Evolutionary conservation across 495 filamentous ascomycete genomes (phyloP).

Genomic region (Parmelia sp.): DNA sequence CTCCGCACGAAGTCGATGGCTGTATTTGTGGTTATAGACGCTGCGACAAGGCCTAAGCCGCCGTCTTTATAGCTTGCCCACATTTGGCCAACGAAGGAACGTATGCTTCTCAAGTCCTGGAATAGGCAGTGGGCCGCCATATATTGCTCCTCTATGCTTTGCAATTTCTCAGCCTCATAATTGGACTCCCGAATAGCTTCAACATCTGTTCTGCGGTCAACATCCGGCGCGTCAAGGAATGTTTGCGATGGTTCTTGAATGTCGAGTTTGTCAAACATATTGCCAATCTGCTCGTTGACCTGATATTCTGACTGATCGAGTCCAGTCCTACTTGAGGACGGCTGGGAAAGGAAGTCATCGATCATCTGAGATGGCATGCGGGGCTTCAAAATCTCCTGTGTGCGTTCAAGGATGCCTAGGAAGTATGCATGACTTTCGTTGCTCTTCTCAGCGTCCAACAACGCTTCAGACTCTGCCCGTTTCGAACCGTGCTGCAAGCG

Average conservation of each 20-base stretch:
- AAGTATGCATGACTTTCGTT: slow-evolving; percentile 35
- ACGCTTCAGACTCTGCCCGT: not conserved
- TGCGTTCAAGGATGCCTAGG: slow-evolving; percentile 31
- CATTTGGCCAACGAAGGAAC: slow-evolving; percentile 15
- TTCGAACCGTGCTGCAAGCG: slow-evolving; percentile 18
- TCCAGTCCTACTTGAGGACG: no score
- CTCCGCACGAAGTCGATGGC: slow-evolving; percentile 36
- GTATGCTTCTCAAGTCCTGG: slow-evolving; percentile 24
- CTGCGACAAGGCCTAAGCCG: slow-evolving; percentile 31
- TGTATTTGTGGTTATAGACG: slow-evolving; percentile 37
- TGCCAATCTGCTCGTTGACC: slow-evolving; percentile 19
- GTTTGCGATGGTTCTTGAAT: slow-evolving; percentile 36
- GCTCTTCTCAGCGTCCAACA: not conserved
- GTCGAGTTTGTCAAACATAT: slow-evolving; percentile 30
- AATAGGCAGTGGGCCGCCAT: slow-evolving; percentile 24
- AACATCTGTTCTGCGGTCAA: slow-evolving; percentile 19
- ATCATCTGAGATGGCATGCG: slow-evolving; percentile 16
- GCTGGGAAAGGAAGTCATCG: not conserved
- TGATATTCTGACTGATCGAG: not conserved
- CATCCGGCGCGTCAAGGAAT: slow-evolving; percentile 32
- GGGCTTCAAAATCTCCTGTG: slow-evolving; percentile 31
- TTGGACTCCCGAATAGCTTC: slow-evolving; percentile 4
- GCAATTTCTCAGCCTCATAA: slow-evolving; percentile 34
- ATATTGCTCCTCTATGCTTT: slow-evolving; percentile 27
- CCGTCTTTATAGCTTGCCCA: slow-evolving; percentile 29